Base-by-base conservation (phyloP, 2,329 filamentous ascomycete species). In the Colletotrichum musae region DNA sequence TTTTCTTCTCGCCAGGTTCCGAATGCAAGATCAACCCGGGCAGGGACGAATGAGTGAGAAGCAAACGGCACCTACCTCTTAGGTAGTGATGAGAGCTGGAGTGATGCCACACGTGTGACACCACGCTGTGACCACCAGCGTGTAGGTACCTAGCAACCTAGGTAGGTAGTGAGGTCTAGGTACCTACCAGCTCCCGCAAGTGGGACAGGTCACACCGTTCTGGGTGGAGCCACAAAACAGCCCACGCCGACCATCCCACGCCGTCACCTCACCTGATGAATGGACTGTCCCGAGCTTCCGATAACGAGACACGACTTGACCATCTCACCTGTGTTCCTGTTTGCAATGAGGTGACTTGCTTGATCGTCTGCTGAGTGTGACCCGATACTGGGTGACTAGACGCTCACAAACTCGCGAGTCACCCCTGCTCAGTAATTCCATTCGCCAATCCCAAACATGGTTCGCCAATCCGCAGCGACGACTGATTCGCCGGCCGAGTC, bases 141-240 rank as follows among this genome's bases (percentile, higher is more conserved):
- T 39, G 36, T 39, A 39, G 36, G 36, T 39, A 39, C 4, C 7
- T 7, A 13, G 7, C 7, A 7, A 5, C 36, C 36, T 39, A 7
- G 21, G 21, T 24, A 24, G 21, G 21, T 24, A 24, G 21, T 24
- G 21, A 24, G 21, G 21, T 24, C 2, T 24, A 24, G 21, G 21
- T 24, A 24, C 21, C 21, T 24, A 43, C 48, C 53, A 21, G 61
- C 50, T 68, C 58, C 53, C 61, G 28, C 28, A 18, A 36, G 65
- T 43, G 65, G 60, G 24, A 36, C 36, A 16, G 39, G 48, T 36
- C 56, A 57, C 41, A 51, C 54, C 48, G 32, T 39, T 28, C 50
- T 18, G 7, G 50, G 62, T 70, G 67, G 67, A 28, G 50, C 62
- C 62, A 70, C 67, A 66, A 68, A 66, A 67, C 67, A 61, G 63